Evolutionary conservation across 352 stramenopile species (phyloP).

Genomic region (Globisporangium cystogenes): DNA sequence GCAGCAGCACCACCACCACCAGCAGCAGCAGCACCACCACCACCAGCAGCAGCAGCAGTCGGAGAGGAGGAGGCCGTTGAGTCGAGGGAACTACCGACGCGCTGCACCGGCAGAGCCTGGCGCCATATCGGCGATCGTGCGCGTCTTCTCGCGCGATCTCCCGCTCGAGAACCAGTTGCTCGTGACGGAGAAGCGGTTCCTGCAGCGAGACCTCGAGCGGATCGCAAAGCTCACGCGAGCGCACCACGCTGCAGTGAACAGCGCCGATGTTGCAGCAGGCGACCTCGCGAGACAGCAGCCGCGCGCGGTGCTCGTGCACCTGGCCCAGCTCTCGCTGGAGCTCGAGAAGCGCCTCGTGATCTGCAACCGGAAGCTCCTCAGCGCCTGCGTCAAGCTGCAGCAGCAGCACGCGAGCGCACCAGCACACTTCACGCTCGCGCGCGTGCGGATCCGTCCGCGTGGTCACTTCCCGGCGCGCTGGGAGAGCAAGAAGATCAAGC

Average conservation of each 20-base stretch:
- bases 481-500: slow-evolving; percentile 31
- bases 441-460: slow-evolving; percentile 28
- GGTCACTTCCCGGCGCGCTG: slow-evolving; percentile 35
- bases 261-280: background rate
- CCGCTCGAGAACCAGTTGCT: slow-evolving; percentile 42
- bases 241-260: slow-evolving; percentile 11
- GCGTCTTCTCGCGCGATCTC: slow-evolving; percentile 43
- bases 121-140: slow-evolving; percentile 30
- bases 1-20: too few species aligned
- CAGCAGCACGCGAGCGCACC: background rate
- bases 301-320: slow-evolving; percentile 38
- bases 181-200: slow-evolving; percentile 49
- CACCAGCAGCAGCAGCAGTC: background rate
- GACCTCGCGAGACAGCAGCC: slow-evolving; percentile 10
- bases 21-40: background rate
- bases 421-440: slow-evolving; percentile 26
- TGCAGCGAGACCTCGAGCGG: slow-evolving; percentile 46
- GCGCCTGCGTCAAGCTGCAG: slow-evolving; percentile 45
- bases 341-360: slow-evolving; percentile 49
- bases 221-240: slow-evolving; percentile 19
- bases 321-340: slow-evolving; percentile 37
- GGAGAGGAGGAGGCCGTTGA: background rate
- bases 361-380: slow-evolving; percentile 57
- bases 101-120: background rate
- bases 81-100: background rate